phyloP scores from a whole-genome alignment of 2,329 filamentous ascomycete species.

The Hypomyces rosellus region DNA sequence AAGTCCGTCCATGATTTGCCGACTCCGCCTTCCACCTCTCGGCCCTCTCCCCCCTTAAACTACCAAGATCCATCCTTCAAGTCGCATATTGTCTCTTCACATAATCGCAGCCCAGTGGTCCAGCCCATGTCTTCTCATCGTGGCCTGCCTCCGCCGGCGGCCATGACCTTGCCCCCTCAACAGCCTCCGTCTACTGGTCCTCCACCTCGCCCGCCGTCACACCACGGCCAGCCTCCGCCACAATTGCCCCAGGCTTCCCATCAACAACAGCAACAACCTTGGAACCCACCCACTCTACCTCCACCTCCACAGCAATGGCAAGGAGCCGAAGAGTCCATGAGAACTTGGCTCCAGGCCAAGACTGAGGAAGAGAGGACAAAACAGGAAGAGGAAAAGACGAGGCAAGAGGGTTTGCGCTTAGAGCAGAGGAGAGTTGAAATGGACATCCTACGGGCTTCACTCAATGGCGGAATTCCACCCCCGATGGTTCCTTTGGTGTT shows the following conservation, averaged over 20 bases:
- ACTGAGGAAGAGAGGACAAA: constrained; percentile 66
- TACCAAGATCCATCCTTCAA: constrained; percentile 42
- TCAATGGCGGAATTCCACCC: constrained; percentile 65
- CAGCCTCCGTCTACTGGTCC: constrained; percentile 26
- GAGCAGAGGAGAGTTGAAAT: constrained; percentile 69
- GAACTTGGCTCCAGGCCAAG: constrained; percentile 63
- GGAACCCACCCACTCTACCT: constrained; percentile 37
- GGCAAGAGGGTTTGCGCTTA: constrained; percentile 58
- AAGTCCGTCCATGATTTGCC: constrained; percentile 57
- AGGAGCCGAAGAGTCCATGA: constrained; percentile 63
- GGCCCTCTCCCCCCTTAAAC: constrained; percentile 48
- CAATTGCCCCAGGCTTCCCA: constrained; percentile 21
- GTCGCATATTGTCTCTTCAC: constrained; percentile 31
- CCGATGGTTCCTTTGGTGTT: constrained; percentile 71
- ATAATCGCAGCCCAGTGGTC: constrained; percentile 41
- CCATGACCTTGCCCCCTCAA: constrained; percentile 53
- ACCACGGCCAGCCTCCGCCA: constrained; percentile 20
- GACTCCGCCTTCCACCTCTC: constrained; percentile 50
- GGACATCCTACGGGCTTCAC: constrained; percentile 62
- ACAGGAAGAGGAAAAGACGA: constrained; percentile 67
- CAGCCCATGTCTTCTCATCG: constrained; percentile 64
- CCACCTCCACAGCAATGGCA: constrained; percentile 60
- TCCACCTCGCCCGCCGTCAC: constrained; percentile 22
- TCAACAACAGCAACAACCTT: constrained; percentile 33
- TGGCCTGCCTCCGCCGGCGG: constrained; percentile 61